Evolutionary conservation across 2,329 filamentous ascomycete genomes (phyloP).

Genomic region (Cladosporium sp.): DNA sequence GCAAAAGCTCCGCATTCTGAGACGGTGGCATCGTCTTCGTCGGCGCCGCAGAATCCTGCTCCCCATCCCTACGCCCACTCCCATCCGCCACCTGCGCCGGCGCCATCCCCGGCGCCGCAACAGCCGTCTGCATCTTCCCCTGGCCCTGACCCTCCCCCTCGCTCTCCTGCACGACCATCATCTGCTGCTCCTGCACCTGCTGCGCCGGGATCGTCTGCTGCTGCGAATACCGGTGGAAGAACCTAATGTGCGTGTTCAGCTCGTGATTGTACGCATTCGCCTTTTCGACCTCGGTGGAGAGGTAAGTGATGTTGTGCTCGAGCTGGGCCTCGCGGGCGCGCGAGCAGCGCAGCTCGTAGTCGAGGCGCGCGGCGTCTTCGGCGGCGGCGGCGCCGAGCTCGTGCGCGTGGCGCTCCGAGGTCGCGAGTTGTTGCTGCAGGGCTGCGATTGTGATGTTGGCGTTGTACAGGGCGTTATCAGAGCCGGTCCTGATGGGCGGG

Average conservation of each 20-base stretch:
- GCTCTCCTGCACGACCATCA: neutral
- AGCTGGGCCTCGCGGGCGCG: neutral
- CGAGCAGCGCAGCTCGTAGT: neutral
- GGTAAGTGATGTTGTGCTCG: neutral
- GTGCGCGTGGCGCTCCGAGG: neutral
- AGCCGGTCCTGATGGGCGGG: neutral
- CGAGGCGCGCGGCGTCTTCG: neutral
- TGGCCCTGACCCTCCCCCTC: neutral
- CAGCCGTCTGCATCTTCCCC: neutral
- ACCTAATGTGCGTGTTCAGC: neutral
- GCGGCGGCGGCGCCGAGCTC: neutral
- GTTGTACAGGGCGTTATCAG: neutral
- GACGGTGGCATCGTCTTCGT: neutral
- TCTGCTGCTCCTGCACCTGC: too few species aligned
- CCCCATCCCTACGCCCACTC: too few species aligned
- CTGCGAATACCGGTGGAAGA: neutral
- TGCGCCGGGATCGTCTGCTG: neutral
- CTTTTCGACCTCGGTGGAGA: neutral
- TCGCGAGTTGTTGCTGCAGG: neutral
- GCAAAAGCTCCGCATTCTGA: neutral
- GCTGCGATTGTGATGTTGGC: neutral
- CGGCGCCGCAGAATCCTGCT: neutral
- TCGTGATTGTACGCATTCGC: neutral
- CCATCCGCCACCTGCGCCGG: too few species aligned
- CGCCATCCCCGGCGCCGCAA: neutral